Evolutionary conservation across 1,284 basidiomycete genomes (phyloP).

Genomic region (Coniferiporia sulphurascens): DNA sequence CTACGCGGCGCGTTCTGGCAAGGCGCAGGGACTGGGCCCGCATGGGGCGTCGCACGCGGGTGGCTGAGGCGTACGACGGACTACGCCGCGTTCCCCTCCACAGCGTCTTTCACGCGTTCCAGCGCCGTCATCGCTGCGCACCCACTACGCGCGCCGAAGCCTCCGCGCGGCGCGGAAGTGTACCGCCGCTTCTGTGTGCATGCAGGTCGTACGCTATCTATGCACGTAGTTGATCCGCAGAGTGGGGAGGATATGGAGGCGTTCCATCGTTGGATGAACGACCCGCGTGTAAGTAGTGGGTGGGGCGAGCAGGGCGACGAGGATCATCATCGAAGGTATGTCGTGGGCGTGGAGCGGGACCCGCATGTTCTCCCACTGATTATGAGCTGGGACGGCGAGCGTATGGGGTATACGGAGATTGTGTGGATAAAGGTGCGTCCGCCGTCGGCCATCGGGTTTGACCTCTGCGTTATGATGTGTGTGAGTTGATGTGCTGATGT

Average conservation of each 20-base stretch:
- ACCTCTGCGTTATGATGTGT: conserved; percentile 20
- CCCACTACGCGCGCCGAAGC: conserved; percentile 52
- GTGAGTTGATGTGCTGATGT: neutral
- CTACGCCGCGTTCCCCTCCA: conserved; percentile 34
- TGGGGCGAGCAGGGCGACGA: conserved; percentile 49
- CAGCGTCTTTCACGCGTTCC: conserved; percentile 43
- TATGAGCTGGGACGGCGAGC: conserved; percentile 48
- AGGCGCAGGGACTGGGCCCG: conserved; percentile 38
- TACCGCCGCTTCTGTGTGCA: conserved; percentile 45
- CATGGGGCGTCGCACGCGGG: conserved; percentile 31
- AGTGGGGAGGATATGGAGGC: conserved; percentile 39
- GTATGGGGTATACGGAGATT: conserved; percentile 50
- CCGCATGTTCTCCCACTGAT: conserved; percentile 43
- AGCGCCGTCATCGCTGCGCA: conserved; percentile 45
- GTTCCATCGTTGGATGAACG: conserved; percentile 51
- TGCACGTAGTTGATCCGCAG: conserved; percentile 41
- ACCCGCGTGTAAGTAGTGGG: conserved; percentile 41
- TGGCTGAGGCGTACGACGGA: conserved; percentile 35
- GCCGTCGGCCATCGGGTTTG: conserved; percentile 8
- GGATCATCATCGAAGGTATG: conserved; percentile 44
- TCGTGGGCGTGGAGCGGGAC: conserved; percentile 36
- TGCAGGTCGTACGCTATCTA: conserved; percentile 39
- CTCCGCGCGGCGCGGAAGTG: conserved; percentile 38
- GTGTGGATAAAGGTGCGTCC: conserved; percentile 45
- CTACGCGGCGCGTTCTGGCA: conserved; percentile 49